Evolutionary conservation across 257 asterid species (phyloP), one percentile per base, ranked within the genome.

Genomic region (Vinca minor): DNA sequence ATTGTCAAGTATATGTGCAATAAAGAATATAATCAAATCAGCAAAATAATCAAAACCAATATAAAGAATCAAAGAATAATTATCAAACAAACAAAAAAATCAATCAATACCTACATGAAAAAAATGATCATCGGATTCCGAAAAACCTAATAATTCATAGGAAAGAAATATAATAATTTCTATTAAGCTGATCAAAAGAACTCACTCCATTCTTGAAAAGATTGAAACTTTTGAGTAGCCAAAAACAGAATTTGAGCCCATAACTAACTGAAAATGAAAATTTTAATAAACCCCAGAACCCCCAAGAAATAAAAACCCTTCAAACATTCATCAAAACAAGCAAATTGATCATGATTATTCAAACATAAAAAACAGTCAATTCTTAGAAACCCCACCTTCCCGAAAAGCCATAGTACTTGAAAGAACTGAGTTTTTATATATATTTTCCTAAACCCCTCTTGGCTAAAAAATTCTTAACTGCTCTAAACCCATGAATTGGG

Each of bases 91-190:
- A 75, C 61, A 70, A 69, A 68, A 69, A 68, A 23, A 73, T 41
- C n/a, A n/a, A n/a, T n/a, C 75, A 75, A 77, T 74, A 69, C 89
- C 84, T 84, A 85, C 72, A 86, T 39, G 72, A 70, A 81, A n/a
- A 69, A 66, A 67, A 82, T 61, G 54, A 88, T 77, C 90, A 88
- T 88, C 95, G 96, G 98, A 86, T 88, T 88, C 98, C 96, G 56
- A 59, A 76, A 78, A 74, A 61, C 73, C 86, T 86, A 82, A 59
- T 58, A 59, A 74, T 66, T 74, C 84, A 86, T 82, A 23, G 48
- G 68, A 69, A 71, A 65, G 71, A 78, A 69, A 48, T 71, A 28
- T 48, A 67, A n/a, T n/a, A n/a, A 58, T 66, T 72, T 63, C 20
- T 67, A n/a, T n/a, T n/a, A 59, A 59, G 36, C 50, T 32, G 65